phyloP scores from a whole-genome alignment of 805 yeast species.

The Wickerhamiella cacticola region DNA sequence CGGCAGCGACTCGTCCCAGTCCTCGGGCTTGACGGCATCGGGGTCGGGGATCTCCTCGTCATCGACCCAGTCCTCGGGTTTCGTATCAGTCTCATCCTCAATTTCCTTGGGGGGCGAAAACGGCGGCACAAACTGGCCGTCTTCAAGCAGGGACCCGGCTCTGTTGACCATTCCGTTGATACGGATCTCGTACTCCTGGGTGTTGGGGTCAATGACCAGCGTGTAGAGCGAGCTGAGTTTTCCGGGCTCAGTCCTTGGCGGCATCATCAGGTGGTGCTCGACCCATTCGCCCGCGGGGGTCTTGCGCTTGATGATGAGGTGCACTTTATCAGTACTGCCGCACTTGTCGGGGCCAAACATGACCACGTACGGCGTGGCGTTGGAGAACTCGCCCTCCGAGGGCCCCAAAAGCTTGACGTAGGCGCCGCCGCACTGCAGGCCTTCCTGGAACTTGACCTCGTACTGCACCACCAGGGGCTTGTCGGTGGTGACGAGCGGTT shows the following conservation, averaged over 20 bases:
- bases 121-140: constrained; percentile 47
- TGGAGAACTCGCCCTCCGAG: constrained; percentile 40
- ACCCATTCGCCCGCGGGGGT: constrained; percentile 44
- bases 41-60: constrained; percentile 57
- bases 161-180: constrained; percentile 63
- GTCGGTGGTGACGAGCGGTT: constrained; percentile 46
- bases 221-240: constrained; percentile 58
- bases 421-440: constrained; percentile 79
- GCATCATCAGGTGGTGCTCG: constrained; percentile 55
- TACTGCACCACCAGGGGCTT: constrained; percentile 73
- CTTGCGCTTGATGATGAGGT: constrained; percentile 54
- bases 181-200: constrained; percentile 65
- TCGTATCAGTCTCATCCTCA: constrained; percentile 42
- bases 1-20: constrained; percentile 72
- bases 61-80: constrained; percentile 82
- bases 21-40: constrained; percentile 55
- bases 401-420: constrained; percentile 60
- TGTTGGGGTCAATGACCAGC: constrained; percentile 45
- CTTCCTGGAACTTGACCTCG: constrained; percentile 75
- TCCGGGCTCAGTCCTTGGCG: constrained; percentile 54
- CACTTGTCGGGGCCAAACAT: constrained; percentile 96
- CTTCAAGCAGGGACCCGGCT: constrained; percentile 55
- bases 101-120: constrained; percentile 57
- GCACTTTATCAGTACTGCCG: constrained; percentile 68
- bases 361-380: constrained; percentile 62